Evolutionary conservation across 2,329 filamentous ascomycete species (phyloP).

Genomic region (Sporothrix schenckii): DNA sequence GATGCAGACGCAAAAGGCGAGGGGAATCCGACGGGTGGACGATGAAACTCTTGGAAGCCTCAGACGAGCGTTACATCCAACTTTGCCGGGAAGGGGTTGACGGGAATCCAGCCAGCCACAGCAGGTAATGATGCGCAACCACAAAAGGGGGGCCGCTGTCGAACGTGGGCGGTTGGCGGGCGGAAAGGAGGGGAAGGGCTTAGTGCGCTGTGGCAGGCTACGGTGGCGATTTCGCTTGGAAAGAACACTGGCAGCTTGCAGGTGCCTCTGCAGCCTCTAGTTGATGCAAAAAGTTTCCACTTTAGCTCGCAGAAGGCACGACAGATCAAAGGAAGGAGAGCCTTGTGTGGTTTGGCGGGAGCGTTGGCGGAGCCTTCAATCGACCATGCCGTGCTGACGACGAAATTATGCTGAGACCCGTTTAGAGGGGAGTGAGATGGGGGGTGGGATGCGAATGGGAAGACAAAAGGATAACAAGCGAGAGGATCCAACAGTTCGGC

Average conservation of each 20-base stretch:
- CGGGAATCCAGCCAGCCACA: slow-evolving; percentile 15
- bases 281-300: not conserved
- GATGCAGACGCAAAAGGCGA: not conserved
- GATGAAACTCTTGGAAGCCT: slow-evolving; percentile 24
- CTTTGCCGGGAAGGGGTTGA: slow-evolving; percentile 18
- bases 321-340: slow-evolving; percentile 11
- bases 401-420: slow-evolving; percentile 7
- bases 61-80: slow-evolving; percentile 22
- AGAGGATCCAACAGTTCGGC: not conserved
- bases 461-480: not conserved
- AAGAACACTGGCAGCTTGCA: slow-evolving; percentile 4
- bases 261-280: not conserved
- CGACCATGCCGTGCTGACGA: slow-evolving; percentile 14
- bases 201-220: slow-evolving; percentile 12
- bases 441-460: not conserved
- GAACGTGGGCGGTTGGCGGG: not conserved
- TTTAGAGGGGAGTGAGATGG: not conserved
- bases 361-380: slow-evolving; percentile 11
- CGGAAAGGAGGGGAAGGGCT: slow-evolving; percentile 3
- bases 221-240: slow-evolving; percentile 14
- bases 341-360: not conserved
- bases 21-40: not conserved
- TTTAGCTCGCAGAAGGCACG: not conserved
- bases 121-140: not conserved
- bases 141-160: not conserved